Evolutionary conservation across 2,329 filamentous ascomycete species (phyloP), one percentile per base, ranked within the genome.

Genomic region (Neofusicoccum sp.): DNA sequence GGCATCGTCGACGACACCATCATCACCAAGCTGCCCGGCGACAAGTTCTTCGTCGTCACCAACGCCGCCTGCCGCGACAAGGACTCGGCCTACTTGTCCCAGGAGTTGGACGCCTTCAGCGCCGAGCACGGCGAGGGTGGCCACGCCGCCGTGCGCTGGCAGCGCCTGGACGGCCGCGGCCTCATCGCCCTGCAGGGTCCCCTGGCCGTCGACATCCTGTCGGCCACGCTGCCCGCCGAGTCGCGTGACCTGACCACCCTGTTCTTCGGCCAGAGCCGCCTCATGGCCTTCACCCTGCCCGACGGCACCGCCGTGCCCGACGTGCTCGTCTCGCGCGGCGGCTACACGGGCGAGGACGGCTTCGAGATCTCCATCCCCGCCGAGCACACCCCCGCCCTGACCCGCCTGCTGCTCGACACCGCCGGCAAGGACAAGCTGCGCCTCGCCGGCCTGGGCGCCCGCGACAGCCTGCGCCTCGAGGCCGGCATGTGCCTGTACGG

Each of bases 401-500:
- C 90, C 4, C 82, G 92, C 73, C 80, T 86, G 26, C 82, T 96
- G 26, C 83, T 96, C 48, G 74, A 82, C 41, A 79, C 84, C 33
- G 80, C 81, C 0, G 76, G 79, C 44, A 71, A 68, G 43, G 87
- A 87, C 28, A 85, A 87, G 9, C 80, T 96, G 14, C 88, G 89
- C 70, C 84, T 96, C 47, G 92, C 93, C 1, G 95, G 95, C 3
- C 84, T 99, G 0, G 95, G 93, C 8, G 91, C 95, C 2, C 86
- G 95, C 65, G 95, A 99, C 76, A 96, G 89, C 63, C 85, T 99
- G 62, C 88, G 95, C 48, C 86, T 99, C 31, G 95, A 99, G 79
- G 95, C 95, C 0, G 95, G 95, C 63, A 96, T 99, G 93, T 99
- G 95, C 76, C 84, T 99, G n/a, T 99, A 99, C 78, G 95, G 95